Evolutionary conservation across 2,329 filamentous ascomycete species (phyloP), one percentile per base, ranked within the genome.

Genomic region (Fusarium setosum): DNA sequence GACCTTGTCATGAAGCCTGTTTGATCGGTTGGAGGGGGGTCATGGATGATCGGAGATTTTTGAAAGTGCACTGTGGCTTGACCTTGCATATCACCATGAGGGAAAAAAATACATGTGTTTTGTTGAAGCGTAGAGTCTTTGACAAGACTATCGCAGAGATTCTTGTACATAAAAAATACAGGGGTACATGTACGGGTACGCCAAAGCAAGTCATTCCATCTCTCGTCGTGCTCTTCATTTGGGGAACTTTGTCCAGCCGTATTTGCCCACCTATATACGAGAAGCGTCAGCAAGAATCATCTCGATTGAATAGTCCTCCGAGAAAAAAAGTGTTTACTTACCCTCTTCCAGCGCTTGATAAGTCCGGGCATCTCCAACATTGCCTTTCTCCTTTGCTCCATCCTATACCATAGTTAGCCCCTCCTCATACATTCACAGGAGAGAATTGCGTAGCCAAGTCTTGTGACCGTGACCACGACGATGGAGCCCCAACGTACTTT

Each of bases 351-450:
- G 78, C 92, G 85, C 79, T 91, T 88, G 77, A 99, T 92, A 82
- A 98, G 87, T 74, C 91, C 88, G 66, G 95, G 94, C 96, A 99
- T 99, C 61, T 90, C 90, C 82, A 96, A 79, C 93, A 98, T 97
- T 60, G 96, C 96, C 79, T 92, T 87, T 85, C 91, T 92, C 81
- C 94, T 90, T 82, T 92, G 89, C 78, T 97, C 93, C 86, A 98
- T 87, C 79, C 90, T 92, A 74, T 62, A 56, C 6, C 31, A 31
- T 13, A 13, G 65, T 73, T 53, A 73, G 71, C n/a, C n/a, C n/a
- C n/a, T 50, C 37, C 56, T 44, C 35, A 47, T 47, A 17, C 54
- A 37, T 29, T 29, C n/a, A n/a, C n/a, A n/a, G 10, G 24, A 35
- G 18, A n/a, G 29, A 11, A 20, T 15, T 47, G 29, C 23, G 23